Evolutionary conservation across 1,284 basidiomycete genomes (phyloP), one percentile per base, ranked within the genome.

Genomic region (Microbotryum lychnidis-dioicae): DNA sequence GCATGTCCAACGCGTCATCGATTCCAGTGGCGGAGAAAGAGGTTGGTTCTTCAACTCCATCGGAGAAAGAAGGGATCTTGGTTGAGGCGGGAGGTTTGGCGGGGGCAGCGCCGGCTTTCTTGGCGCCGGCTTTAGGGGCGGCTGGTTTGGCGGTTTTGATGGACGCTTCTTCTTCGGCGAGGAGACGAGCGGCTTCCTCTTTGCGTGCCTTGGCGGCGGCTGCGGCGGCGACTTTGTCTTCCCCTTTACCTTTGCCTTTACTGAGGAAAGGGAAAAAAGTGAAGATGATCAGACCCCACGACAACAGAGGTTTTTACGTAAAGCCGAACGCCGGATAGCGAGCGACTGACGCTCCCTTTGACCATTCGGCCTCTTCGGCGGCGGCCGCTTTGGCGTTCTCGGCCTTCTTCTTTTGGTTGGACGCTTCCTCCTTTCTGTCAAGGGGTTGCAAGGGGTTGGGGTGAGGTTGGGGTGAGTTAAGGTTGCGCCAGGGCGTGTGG

Each of bases 1-100:
- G 77, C 63, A 96, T 81, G 76, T 96, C 93, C 54, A 98, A 76
- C 10, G 91, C 91, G 73, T 92, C 89, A 73, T 98, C 93, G 59
- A 97, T 82, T 16, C 91, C 93, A 23, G 86, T 87, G 7, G 93
- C 94, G 14, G 83, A 76, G 75, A 83, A 89, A 72, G 84, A 85
- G 75, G 89, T 83, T 12, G 81, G 55, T 10, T 53, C 37, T 54
- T 47, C 57, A 31, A 53, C 51, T 14, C 23, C 47, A 67, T 69
- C 54, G 50, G 53, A 2, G 42, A 60, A 62, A 6, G 51, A 37
- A 2, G 63, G 64, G 31, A 64, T 56, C 8, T 52, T 45, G 16
- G 61, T 50, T 1, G 57, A 29, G 20, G 49, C 50, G 37, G 37
- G 10, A 2, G 31, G 18, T 31, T 56, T 49, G 56, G 64, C 9